Evolutionary conservation across 768 basidiomycete genomes (phyloP).

Genomic region (Lentinula detonsa): DNA sequence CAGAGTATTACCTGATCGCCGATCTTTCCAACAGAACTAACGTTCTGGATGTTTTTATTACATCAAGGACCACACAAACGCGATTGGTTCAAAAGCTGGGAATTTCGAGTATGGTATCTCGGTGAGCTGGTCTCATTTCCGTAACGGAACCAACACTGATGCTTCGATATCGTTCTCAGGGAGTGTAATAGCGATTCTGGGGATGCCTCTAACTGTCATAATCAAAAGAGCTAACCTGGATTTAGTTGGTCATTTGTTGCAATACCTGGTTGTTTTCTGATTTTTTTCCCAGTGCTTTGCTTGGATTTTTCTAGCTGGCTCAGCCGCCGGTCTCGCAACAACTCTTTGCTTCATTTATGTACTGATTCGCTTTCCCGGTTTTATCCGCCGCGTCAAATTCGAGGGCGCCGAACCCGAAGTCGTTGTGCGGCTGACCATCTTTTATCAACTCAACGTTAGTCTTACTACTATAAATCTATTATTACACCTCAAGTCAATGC

Average conservation of each 20-base stretch:
- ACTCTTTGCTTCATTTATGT: constrained; percentile 70
- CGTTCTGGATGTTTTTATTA: constrained; percentile 80
- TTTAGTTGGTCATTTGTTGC: constrained; percentile 32
- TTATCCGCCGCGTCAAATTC: constrained; percentile 62
- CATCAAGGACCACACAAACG: constrained; percentile 68
- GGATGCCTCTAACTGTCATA: constrained; percentile 67
- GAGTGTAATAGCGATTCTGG: constrained; percentile 56
- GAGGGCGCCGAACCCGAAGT: constrained; percentile 74
- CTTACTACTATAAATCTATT: neutral
- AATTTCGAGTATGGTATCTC: constrained; percentile 67
- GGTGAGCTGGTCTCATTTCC: constrained; percentile 32
- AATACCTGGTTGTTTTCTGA: constrained; percentile 7
- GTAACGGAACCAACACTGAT: constrained; percentile 2
- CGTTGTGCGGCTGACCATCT: constrained; percentile 66
- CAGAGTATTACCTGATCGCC: neutral
- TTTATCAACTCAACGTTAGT: constrained; percentile 70
- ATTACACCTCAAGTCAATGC: neutral
- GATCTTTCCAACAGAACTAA: constrained; percentile 43
- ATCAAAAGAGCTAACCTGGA: constrained; percentile 53
- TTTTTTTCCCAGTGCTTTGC: constrained; percentile 47
- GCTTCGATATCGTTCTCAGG: constrained; percentile 30
- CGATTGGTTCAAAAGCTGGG: constrained; percentile 77
- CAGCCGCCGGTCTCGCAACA: constrained; percentile 58
- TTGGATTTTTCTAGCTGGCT: constrained; percentile 73
- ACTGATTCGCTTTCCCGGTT: constrained; percentile 61